These are phyloP conservation scores for Citrus unshiu DNA, from an alignment of 345 rosid genomes.

Conservation along the genomic window DNA sequence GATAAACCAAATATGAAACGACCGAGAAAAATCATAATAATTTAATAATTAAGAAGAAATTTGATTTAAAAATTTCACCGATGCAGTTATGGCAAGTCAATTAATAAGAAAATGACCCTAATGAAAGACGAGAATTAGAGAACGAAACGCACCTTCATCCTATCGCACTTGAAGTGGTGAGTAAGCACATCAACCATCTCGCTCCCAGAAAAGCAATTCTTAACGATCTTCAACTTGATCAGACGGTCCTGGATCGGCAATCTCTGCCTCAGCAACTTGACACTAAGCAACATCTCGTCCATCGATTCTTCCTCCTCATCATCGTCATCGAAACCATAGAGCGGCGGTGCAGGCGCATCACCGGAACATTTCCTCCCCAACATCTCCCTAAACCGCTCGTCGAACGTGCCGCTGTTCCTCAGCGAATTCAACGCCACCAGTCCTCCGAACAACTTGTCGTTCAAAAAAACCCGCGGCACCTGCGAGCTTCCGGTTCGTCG, in stretches of 20 bases:
- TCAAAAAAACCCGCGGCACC: slow-evolving; percentile 90
- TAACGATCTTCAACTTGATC: slow-evolving; percentile 82
- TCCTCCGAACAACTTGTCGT: slow-evolving; percentile 77
- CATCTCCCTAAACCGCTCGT: slow-evolving; percentile 52
- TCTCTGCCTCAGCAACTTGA: slow-evolving; percentile 56
- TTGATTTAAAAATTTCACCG: too few relatives aligned
- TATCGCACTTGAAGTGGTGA: slow-evolving; percentile 62
- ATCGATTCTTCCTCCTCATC: slow-evolving; percentile 34
- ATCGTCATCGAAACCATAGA: slow-evolving; percentile 61
- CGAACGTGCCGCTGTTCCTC: slow-evolving; percentile 67
- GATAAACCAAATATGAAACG: too few relatives aligned
- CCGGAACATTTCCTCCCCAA: slow-evolving; percentile 41
- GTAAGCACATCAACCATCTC: slow-evolving; percentile 71
- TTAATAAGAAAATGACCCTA: too few relatives aligned
- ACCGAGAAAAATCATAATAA: too few relatives aligned
- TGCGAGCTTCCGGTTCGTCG: slow-evolving; percentile 55
- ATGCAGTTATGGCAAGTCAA: neutral
- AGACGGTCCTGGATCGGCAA: slow-evolving; percentile 82
- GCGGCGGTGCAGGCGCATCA: slow-evolving; percentile 56
- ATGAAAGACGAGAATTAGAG: neutral
- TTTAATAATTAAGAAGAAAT: too few relatives aligned
- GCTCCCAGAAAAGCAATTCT: slow-evolving; percentile 77
- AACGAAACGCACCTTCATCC: slow-evolving; percentile 55
- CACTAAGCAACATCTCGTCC: slow-evolving; percentile 50
- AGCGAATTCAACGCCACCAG: slow-evolving; percentile 73